These are phyloP conservation scores for Fusarium sp. DNA, from an alignment of 2,329 filamentous ascomycete species.

Conservation along the genomic window DNA sequence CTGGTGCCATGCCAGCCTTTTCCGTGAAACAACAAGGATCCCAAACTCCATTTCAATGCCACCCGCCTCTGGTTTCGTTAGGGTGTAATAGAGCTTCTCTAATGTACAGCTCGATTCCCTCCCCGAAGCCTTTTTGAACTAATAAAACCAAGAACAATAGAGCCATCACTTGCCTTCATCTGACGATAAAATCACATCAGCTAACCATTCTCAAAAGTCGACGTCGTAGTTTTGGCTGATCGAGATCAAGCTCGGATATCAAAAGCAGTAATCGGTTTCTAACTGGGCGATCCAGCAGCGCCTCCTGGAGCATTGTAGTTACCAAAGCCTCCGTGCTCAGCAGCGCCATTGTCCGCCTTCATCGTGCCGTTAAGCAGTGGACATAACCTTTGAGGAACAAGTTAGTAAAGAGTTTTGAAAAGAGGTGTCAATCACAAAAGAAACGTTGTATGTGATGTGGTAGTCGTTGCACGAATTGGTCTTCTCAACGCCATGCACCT, in stretches of 20 bases:
- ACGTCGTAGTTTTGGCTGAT: neutral
- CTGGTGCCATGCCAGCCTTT: constrained; percentile 10
- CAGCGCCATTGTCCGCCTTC: constrained; percentile 66
- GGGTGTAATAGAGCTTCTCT: neutral
- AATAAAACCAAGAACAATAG: constrained; percentile 11
- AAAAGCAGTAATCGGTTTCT: neutral
- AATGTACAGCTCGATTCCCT: neutral
- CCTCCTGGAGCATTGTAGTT: constrained; percentile 57
- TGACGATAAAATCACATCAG: neutral
- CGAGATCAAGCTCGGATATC: neutral
- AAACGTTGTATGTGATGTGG: neutral
- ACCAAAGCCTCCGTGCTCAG: constrained; percentile 68
- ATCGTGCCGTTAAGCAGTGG: constrained; percentile 87
- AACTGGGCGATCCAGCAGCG: constrained; percentile 49
- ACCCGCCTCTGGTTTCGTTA: neutral
- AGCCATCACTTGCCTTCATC: neutral
- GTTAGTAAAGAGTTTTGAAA: constrained; percentile 34
- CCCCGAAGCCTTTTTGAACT: neutral
- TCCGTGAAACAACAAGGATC: constrained; percentile 17
- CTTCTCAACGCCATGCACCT: constrained; percentile 28
- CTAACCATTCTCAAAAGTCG: neutral
- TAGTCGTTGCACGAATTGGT: neutral
- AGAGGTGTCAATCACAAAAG: constrained; percentile 12
- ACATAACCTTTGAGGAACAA: constrained; percentile 70
- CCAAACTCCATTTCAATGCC: constrained; percentile 34